A percentile compares a stretch with the other conserved stretches of the same genome.
Evolutionary conservation across 495 filamentous ascomycete genomes (phyloP).

Genomic region (Podospora tetraspora): DNA sequence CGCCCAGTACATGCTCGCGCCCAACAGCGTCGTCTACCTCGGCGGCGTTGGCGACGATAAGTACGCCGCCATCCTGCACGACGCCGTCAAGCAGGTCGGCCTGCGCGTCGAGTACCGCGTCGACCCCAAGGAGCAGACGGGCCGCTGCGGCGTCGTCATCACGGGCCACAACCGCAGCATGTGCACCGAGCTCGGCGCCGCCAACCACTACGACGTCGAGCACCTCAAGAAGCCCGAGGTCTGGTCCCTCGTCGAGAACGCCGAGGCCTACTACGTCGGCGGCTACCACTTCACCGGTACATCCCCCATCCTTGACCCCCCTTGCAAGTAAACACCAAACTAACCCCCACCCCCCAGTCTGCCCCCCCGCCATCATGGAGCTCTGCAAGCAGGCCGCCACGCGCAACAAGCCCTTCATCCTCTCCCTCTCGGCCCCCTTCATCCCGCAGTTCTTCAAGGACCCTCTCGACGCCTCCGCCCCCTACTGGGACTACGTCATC

Average conservation of each 20-base stretch:
- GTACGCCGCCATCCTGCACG: slow-evolving; percentile 76
- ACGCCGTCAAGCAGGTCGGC: slow-evolving; percentile 72
- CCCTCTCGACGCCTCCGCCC: slow-evolving; percentile 71
- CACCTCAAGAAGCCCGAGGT: slow-evolving; percentile 87
- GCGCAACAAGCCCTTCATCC: slow-evolving; percentile 85
- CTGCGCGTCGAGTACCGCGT: slow-evolving; percentile 90
- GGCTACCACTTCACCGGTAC: slow-evolving; percentile 62
- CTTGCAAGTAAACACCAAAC: slow-evolving; percentile 5
- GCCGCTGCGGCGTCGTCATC: slow-evolving; percentile 93
- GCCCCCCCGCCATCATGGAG: slow-evolving; percentile 80
- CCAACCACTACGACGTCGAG: slow-evolving; percentile 92
- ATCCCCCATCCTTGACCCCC: background rate
- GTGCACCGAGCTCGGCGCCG: slow-evolving; percentile 92
- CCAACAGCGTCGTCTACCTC: slow-evolving; percentile 83
- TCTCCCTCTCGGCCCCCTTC: slow-evolving; percentile 91
- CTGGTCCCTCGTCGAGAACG: slow-evolving; percentile 84
- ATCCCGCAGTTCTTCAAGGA: slow-evolving; percentile 98
- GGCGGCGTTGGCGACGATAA: slow-evolving; percentile 91
- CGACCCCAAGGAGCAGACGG: slow-evolving; percentile 74
- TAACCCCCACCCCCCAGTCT: slow-evolving; percentile 51
- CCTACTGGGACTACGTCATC: slow-evolving; percentile 94
- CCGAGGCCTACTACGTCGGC: slow-evolving; percentile 84
- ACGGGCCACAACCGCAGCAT: slow-evolving; percentile 89
- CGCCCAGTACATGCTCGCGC: slow-evolving; percentile 89
- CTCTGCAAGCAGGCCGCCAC: slow-evolving; percentile 82